Evolutionary conservation across 495 filamentous ascomycete genomes (phyloP), one percentile per base, ranked within the genome.

Genomic region (Apodospora peruviana): DNA sequence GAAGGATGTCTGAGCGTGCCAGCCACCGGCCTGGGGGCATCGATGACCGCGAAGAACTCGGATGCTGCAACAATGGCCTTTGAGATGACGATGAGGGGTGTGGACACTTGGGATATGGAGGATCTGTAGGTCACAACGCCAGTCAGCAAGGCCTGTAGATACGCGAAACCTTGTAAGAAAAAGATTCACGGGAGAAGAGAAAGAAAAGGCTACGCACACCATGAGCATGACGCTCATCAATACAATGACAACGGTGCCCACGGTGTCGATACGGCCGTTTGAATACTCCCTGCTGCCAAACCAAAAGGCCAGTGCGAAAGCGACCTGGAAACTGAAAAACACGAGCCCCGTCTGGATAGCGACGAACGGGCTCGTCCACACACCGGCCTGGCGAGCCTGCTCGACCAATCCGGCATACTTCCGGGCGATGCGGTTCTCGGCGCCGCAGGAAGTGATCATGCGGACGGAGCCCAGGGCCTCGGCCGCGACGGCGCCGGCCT

Each of bases 361-460:
- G 10, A 77, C 51, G 18, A 82, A 55, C 4, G 80, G 80, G 2
- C 18, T 67, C 58, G 40, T 17, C 10, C 12, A 9, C 32, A 72
- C 61, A 5, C 79, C 78, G 17, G 74, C 72, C 22, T 64, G 67
- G 29, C 65, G 77, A 4, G 81, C 75, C 40, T 79, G 71, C 11
- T 77, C 67, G n/a, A 84, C 68, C 74, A 81, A 82, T 3, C 66
- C 62, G 2, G 64, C 44, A 55, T 83, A 84, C 14, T 72, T 73
- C 36, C 60, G 60, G 1, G 68, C 57, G 32, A 84, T 62, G 18
- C 73, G 73, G 20, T 61, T 52, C 58, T 85, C 76, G 20, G 83
- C 83, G 22, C 82, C 80, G 58, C 83, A 85, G 4, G 83, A 82
- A 11, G 76, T 69, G 17, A 86, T 72, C 64, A 84, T 84, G 21